A percentile compares a stretch with the other conserved stretches of the same genome.
phyloP scores from a whole-genome alignment of 1,284 basidiomycete species.

The Apiotrichum akiyoshidainum region DNA sequence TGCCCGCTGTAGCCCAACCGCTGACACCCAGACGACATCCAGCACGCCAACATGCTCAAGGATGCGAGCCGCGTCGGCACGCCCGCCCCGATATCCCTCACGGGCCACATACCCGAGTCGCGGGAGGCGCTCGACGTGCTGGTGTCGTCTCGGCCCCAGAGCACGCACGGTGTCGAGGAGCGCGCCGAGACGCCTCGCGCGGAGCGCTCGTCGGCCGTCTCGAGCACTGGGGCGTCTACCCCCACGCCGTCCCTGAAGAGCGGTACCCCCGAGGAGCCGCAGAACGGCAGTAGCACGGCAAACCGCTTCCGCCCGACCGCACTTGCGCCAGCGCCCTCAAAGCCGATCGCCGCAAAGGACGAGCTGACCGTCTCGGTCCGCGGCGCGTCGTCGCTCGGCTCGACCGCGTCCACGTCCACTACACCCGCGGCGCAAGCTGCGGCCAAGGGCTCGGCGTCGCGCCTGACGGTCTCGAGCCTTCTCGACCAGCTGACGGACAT shows the following conservation, averaged over 20 bases:
- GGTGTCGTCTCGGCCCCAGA: neutral
- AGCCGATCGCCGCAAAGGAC: conserved; percentile 45
- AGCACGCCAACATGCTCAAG: conserved; percentile 72
- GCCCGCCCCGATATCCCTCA: conserved; percentile 42
- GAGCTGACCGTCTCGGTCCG: conserved; percentile 44
- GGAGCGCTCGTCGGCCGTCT: neutral
- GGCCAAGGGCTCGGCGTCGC: conserved; percentile 34
- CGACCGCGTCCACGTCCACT: conserved; percentile 6
- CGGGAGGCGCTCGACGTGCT: neutral
- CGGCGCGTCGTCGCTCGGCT: conserved; percentile 20
- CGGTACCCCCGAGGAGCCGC: conserved; percentile 2
- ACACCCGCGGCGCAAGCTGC: conserved; percentile 6
- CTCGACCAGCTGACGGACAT: conserved; percentile 78
- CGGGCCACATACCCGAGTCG: conserved; percentile 26
- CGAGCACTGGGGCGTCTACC: neutral
- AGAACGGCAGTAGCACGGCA: conserved; percentile 4
- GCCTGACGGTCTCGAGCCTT: conserved; percentile 70
- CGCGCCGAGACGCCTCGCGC: neutral
- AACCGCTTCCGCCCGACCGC: conserved; percentile 17
- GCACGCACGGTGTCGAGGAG: conserved; percentile 1
- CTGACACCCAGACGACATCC: conserved; percentile 65
- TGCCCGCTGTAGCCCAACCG: neutral
- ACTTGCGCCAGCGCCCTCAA: conserved; percentile 48
- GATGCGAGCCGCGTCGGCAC: conserved; percentile 56
- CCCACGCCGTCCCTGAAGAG: neutral